phyloP scores from a whole-genome alignment of 345 rosid genomes.

The Pistacia vera region DNA sequence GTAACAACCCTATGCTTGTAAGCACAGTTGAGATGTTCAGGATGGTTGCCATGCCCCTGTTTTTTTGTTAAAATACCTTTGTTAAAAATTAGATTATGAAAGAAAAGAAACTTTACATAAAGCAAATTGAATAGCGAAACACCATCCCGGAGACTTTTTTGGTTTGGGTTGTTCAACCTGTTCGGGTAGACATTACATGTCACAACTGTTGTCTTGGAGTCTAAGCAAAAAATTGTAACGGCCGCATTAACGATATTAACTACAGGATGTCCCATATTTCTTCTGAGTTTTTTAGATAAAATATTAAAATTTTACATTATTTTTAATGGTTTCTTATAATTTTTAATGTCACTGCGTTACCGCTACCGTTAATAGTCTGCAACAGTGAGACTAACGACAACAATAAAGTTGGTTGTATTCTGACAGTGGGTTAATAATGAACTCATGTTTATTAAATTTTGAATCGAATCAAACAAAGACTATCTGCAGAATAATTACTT shows the following conservation, averaged over 20 bases:
- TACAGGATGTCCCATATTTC: no score
- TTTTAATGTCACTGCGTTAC: no score
- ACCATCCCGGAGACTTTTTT: background rate
- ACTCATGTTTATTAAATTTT: no score
- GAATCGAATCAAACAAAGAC: no score
- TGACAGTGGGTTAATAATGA: no score
- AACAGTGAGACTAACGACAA: no score
- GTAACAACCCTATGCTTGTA: constrained; percentile 65
- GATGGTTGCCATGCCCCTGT: constrained; percentile 97
- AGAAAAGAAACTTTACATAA: background rate
- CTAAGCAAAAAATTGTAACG: constrained; percentile 3
- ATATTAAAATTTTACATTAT: no score
- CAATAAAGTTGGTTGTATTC: no score
- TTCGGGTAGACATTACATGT: background rate
- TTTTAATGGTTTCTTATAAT: no score
- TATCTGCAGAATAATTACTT: no score
- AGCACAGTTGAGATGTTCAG: constrained; percentile 78
- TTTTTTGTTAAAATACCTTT: constrained; percentile 15
- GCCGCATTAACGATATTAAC: constrained; percentile 18
- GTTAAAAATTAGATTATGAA: constrained; percentile 11
- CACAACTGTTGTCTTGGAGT: background rate
- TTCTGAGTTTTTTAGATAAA: no score
- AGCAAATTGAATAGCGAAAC: background rate
- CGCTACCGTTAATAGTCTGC: no score
- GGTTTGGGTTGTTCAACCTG: background rate